Evolutionary conservation across 306 rosid genomes (phyloP).

Genomic region (Urtica urens): DNA sequence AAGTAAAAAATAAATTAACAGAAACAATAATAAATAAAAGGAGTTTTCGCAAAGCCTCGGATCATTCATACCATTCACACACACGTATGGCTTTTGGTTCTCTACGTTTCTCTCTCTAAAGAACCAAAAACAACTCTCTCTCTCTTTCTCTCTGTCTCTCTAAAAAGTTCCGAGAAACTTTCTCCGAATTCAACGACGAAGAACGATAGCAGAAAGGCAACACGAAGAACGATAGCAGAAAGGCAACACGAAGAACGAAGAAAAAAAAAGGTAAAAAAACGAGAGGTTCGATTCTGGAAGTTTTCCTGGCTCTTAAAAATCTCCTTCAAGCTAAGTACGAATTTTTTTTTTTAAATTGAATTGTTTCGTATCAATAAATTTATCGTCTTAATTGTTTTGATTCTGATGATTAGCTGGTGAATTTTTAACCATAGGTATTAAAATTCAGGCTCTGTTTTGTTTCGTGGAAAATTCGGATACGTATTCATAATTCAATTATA

Average conservation of each 20-base stretch:
- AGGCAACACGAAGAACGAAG: background rate
- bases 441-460: conserved; percentile 5
- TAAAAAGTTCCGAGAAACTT: conserved; percentile 2
- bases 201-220: too few species aligned
- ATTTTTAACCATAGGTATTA: background rate
- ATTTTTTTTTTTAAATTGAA: background rate
- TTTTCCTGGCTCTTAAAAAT: background rate
- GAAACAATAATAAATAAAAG: conserved; percentile 5
- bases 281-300: conserved; percentile 17
- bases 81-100: too few species aligned
- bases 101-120: conserved; percentile 14
- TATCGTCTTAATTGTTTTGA: background rate
- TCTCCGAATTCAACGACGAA: conserved; percentile 19
- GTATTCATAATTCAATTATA: background rate
- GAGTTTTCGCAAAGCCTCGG: conserved; percentile 19
- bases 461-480: conserved; percentile 16
- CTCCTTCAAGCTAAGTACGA: background rate
- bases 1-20: background rate
- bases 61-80: conserved; percentile 38
- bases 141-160: conserved; percentile 13
- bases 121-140: background rate
- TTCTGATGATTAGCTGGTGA: background rate
- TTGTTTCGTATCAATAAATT: background rate
- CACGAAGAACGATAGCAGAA: too few species aligned
- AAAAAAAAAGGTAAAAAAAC: conserved; percentile 15